Conservation (phyloP, 768 basidiomycete species). For the Lentinula detonsa region DNA sequence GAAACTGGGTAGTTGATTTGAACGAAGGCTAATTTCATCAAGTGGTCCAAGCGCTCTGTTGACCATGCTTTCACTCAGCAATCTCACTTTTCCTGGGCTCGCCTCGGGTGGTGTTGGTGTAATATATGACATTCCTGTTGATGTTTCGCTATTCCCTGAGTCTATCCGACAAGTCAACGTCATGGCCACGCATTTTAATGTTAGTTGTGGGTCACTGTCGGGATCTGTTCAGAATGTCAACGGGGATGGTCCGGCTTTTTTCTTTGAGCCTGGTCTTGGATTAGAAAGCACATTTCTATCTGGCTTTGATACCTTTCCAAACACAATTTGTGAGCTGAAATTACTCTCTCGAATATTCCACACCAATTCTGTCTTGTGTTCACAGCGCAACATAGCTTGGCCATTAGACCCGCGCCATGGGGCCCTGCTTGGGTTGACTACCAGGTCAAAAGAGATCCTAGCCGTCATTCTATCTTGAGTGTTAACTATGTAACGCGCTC, state of each 20-base stretch:
- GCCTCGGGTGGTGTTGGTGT: not conserved
- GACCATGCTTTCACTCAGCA: not conserved
- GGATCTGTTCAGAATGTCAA: not conserved
- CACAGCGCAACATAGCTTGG: not conserved
- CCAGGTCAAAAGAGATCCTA: not conserved
- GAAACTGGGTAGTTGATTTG: too few relatives aligned
- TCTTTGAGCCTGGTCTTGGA: not conserved
- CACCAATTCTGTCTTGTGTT: not conserved
- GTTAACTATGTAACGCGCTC: not conserved
- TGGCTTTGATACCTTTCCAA: not conserved
- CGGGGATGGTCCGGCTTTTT: not conserved
- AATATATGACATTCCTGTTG: not conserved
- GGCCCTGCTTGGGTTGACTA: not conserved
- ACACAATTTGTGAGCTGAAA: not conserved
- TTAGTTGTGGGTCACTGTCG: not conserved
- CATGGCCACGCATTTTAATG: not conserved
- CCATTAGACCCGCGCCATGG: not conserved
- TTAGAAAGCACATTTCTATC: not conserved
- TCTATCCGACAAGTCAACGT: not conserved
- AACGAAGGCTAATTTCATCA: not conserved
- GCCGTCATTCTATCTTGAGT: too few relatives aligned
- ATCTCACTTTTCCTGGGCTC: not conserved
- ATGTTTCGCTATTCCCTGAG: not conserved
- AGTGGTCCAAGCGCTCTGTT: conserved; percentile 2
- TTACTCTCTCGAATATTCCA: not conserved